Evolutionary conservation across 106 monocot genomes (phyloP), one percentile per base, ranked within the genome.

Genomic region (Amphibolis antarctica): DNA sequence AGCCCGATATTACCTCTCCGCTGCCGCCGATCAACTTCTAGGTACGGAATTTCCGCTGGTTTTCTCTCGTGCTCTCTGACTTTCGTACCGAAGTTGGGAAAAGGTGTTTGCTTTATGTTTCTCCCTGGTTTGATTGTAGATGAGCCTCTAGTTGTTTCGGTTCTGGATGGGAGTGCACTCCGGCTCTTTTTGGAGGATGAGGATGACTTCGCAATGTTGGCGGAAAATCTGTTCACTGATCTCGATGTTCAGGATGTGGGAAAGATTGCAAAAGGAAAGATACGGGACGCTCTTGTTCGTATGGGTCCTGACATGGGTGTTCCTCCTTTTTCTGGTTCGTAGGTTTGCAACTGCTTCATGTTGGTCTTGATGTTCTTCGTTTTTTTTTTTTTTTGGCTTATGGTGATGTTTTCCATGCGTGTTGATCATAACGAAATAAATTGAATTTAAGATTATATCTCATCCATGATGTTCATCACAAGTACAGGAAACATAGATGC

Each of bases 131-230:
- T 36, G 19, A 17, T 24, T 56, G n/a, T 59, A 82, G 82, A 82
- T 72, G 78, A 78, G 50, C 78, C 82, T 60, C 62, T 82, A 54
- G 75, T 74, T 63, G 42, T 82, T 71, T 78, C 66, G 63, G 53
- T 78, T 45, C 59, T 78, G 75, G 82, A 82, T 75, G 82, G 75
- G 64, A 58, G 64, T 50, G 71, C 64, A 18, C 72, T 83, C 64
- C 72, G 65, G 28, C 44, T 66, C 55, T 65, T 83, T 44, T 61
- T 83, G 46, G 78, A 75, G 28, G 82, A 83, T 42, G 82, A 83
- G 75, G 79, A 83, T 76, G 82, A 83, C 72, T 83, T 79, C 72
- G 82, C 82, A 42, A 79, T 83, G 82, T 55, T 83, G 44, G 75
- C 82, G 15, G 79, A 83, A 44, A 75, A 71, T 59, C 53, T 83